Conservation (phyloP, 2,329 filamentous ascomycete genomes). For the Phialemonium atrogriseum region DNA sequence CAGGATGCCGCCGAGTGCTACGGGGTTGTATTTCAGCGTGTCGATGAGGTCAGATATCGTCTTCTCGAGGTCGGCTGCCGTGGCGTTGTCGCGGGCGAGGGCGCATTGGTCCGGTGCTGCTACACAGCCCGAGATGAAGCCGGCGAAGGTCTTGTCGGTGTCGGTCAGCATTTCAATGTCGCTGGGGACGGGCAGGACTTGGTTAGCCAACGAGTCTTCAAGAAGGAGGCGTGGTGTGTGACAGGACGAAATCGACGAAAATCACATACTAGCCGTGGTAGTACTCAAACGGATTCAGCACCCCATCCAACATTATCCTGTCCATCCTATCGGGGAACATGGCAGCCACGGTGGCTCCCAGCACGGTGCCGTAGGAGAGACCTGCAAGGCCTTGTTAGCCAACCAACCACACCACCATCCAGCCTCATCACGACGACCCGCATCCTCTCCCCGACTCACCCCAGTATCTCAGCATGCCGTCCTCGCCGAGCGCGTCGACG, state of each 20-base stretch:
- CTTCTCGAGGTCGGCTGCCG: conserved; percentile 15
- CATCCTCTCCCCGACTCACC: background rate
- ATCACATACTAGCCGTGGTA: conserved; percentile 16
- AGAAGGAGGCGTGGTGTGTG: too few species aligned
- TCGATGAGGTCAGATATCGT: conserved; percentile 14
- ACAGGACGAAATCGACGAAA: too few species aligned
- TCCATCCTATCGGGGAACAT: conserved; percentile 34
- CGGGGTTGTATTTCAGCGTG: conserved; percentile 15
- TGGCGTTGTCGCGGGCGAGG: conserved; percentile 12
- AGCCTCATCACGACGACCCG: too few species aligned
- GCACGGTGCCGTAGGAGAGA: conserved; percentile 30
- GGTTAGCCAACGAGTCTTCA: too few species aligned
- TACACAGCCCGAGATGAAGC: conserved; percentile 17
- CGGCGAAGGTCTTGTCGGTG: conserved; percentile 16
- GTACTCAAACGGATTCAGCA: conserved; percentile 23
- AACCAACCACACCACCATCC: too few species aligned
- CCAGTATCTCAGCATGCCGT: conserved; percentile 4
- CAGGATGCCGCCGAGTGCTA: conserved; percentile 8
- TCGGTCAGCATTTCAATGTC: conserved; percentile 8
- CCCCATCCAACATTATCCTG: conserved; percentile 28
- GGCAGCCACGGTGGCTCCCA: conserved; percentile 28
- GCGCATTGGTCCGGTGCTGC: conserved; percentile 11
- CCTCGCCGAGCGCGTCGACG: conserved; percentile 11
- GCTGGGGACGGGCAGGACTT: too few species aligned
- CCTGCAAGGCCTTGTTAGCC: too few species aligned